These are phyloP conservation scores for Botrytis cinerea DNA, from an alignment of 2,329 filamentous ascomycete genomes.

Conservation along the genomic window DNA sequence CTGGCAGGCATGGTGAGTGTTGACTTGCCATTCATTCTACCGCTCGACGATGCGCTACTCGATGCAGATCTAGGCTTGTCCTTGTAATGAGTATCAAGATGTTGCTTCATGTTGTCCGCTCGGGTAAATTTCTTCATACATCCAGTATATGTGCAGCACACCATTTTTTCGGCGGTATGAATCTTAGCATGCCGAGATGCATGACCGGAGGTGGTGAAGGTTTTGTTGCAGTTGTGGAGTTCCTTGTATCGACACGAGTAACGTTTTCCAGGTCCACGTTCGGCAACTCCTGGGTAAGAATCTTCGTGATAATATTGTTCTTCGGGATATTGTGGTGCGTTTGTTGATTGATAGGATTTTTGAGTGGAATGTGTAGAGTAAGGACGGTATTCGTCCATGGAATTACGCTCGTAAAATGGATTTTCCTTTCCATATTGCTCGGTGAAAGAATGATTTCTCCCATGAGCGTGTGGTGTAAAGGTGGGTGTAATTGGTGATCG, in stretches of 20 bases:
- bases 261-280: constrained; percentile 51
- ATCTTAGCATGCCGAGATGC: constrained; percentile 85
- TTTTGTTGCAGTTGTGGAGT: constrained; percentile 71
- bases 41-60: neutral
- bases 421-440: constrained; percentile 18
- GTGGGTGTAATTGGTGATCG: constrained; percentile 58
- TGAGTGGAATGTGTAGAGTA: neutral
- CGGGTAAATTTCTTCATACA: constrained; percentile 81
- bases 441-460: constrained; percentile 40
- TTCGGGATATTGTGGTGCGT: constrained; percentile 28
- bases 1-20: constrained; percentile 7
- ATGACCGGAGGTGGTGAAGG: constrained; percentile 81
- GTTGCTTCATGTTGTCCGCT: constrained; percentile 86
- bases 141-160: constrained; percentile 65
- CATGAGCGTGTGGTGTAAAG: constrained; percentile 46
- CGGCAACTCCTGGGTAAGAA: constrained; percentile 25
- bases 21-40: constrained; percentile 13
- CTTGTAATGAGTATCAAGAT: constrained; percentile 74
- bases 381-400: neutral
- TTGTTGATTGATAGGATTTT: constrained; percentile 9
- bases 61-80: constrained; percentile 41
- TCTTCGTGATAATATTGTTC: constrained; percentile 30
- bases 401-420: neutral
- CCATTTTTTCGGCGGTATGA: constrained; percentile 78
- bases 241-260: constrained; percentile 76